A percentile compares a stretch with the other conserved stretches of the same genome.
Evolutionary conservation across 2,329 filamentous ascomycete species (phyloP).

Genomic region (Colletotrichum lentis): DNA sequence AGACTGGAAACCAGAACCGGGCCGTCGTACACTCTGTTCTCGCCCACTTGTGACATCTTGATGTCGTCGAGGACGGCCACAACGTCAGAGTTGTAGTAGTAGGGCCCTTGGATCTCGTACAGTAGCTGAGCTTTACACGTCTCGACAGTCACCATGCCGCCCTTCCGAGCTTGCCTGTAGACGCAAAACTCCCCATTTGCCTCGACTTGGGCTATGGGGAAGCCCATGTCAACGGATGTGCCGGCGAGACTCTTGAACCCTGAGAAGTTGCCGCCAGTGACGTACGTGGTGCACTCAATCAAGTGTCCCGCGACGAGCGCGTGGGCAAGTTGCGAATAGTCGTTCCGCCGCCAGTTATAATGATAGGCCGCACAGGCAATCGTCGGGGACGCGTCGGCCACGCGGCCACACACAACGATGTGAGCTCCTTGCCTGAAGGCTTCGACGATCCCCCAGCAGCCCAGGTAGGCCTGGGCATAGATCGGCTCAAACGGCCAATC

Average conservation of each 20-base stretch:
- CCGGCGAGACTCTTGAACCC: slow-evolving; percentile 49
- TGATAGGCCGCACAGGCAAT: slow-evolving; percentile 62
- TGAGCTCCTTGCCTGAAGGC: slow-evolving; percentile 53
- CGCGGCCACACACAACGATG: slow-evolving; percentile 55
- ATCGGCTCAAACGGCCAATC: slow-evolving; percentile 40
- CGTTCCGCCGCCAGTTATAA: slow-evolving; percentile 55
- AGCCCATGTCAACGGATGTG: slow-evolving; percentile 49
- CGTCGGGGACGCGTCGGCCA: slow-evolving; percentile 57
- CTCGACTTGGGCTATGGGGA: slow-evolving; percentile 60
- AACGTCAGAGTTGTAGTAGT: slow-evolving; percentile 56
- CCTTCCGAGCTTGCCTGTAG: slow-evolving; percentile 39
- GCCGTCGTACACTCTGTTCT: slow-evolving; percentile 40
- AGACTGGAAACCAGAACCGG: too few species aligned
- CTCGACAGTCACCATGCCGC: slow-evolving; percentile 48
- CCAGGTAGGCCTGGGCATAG: slow-evolving; percentile 59
- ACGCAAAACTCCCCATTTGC: slow-evolving; percentile 55
- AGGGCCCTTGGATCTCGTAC: slow-evolving; percentile 56
- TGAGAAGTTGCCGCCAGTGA: slow-evolving; percentile 61
- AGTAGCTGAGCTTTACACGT: slow-evolving; percentile 51
- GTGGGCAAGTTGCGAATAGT: slow-evolving; percentile 57
- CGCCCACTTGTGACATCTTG: slow-evolving; percentile 56
- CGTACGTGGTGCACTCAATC: slow-evolving; percentile 61
- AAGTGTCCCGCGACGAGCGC: slow-evolving; percentile 58
- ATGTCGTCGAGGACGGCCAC: slow-evolving; percentile 50
- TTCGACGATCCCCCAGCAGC: slow-evolving; percentile 54